Conservation (phyloP, 148 eudicot species). For the Selenicereus undatus region DNA sequence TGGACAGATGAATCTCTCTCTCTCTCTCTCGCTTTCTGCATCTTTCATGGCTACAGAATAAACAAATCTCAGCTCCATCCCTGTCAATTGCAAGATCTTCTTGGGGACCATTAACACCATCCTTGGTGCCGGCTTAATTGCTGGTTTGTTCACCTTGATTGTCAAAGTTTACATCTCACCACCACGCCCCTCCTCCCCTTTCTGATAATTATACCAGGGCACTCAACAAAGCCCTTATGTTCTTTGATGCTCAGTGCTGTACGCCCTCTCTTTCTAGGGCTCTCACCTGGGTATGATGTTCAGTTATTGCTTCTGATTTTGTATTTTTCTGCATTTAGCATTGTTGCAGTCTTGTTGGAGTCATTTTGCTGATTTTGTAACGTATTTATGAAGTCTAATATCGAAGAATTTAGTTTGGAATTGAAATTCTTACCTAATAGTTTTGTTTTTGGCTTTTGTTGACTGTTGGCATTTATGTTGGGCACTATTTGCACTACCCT, state of each 20-base stretch:
- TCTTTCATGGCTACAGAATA: not conserved
- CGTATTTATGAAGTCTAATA: no score
- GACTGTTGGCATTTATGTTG: no score
- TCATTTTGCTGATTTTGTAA: not conserved
- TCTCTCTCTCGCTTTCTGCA: not conserved
- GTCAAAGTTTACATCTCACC: not conserved
- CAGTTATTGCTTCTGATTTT: not conserved
- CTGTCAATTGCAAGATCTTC: no score
- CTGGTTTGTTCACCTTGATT: not conserved
- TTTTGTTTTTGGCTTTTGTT: no score
- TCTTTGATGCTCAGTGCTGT: not conserved
- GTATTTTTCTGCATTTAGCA: not conserved
- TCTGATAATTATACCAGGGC: not conserved
- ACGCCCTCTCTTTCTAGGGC: not conserved
- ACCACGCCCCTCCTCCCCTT: not conserved
- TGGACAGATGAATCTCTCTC: not conserved
- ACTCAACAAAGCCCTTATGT: not conserved
- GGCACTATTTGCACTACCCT: no score
- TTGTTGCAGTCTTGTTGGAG: not conserved
- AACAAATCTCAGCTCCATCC: no score
- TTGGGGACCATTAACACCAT: no score
- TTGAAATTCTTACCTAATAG: no score
- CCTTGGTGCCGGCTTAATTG: not conserved
- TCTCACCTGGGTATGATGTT: not conserved
- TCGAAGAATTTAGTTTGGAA: no score